Evolutionary conservation across 371 early-diverging fungal species (phyloP).

Genomic region (Chytridiales sp.): DNA sequence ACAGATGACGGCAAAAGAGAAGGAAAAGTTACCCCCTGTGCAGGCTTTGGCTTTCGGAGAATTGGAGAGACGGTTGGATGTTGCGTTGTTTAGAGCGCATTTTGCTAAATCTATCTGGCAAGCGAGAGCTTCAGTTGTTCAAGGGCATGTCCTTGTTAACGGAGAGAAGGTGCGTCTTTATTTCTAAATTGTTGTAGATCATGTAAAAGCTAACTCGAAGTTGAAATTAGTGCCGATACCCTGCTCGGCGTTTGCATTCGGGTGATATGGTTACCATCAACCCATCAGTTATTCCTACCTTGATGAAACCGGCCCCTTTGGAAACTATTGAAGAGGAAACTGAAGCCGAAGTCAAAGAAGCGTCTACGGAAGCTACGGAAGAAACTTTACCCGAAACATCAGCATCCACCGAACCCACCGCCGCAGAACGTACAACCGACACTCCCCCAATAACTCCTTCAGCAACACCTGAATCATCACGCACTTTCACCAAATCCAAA

Average conservation of each 20-base stretch:
- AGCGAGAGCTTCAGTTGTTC: slow-evolving; percentile 79
- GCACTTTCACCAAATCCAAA: not conserved
- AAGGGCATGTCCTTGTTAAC: slow-evolving; percentile 89
- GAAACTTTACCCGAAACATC: not conserved
- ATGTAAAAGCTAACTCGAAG: not conserved
- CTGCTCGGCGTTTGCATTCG: slow-evolving; percentile 79
- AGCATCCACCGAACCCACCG: slow-evolving; percentile 1
- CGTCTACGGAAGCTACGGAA: slow-evolving; percentile 2
- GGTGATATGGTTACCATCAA: slow-evolving; percentile 88
- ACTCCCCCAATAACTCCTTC: not conserved
- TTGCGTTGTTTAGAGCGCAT: slow-evolving; percentile 87
- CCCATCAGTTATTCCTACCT: slow-evolving; percentile 73
- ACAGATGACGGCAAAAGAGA: slow-evolving; percentile 36
- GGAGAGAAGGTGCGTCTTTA: slow-evolving; percentile 70
- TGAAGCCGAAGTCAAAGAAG: slow-evolving; percentile 1
- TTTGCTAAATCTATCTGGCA: slow-evolving; percentile 83
- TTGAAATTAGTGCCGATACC: slow-evolving; percentile 50
- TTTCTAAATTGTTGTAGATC: not conserved
- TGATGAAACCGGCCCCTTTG: slow-evolving; percentile 29
- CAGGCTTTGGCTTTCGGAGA: slow-evolving; percentile 83
- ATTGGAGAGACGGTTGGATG: slow-evolving; percentile 89
- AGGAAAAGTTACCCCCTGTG: slow-evolving; percentile 60
- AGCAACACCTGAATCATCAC: not conserved
- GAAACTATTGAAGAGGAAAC: not conserved
- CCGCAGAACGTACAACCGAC: not conserved